These are phyloP conservation scores for Capsicum baccatum DNA, from an alignment of 257 asterid genomes.

Conservation along the genomic window DNA sequence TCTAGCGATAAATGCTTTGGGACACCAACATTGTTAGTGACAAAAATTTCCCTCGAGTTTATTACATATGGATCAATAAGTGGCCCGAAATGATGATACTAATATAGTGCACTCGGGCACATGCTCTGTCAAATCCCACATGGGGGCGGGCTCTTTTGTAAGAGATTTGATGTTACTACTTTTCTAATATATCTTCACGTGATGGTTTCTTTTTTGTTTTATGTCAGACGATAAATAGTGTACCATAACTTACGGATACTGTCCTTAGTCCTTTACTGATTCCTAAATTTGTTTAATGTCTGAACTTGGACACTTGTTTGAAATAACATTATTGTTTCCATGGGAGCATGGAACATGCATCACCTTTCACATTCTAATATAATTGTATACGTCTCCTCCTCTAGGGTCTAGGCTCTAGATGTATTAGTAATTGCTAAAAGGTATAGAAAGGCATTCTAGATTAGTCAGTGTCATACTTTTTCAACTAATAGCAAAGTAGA, in stretches of 20 bases:
- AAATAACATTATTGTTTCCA: neutral
- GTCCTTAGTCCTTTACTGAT: conserved; percentile 11
- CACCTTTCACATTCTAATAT: neutral
- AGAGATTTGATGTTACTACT: neutral
- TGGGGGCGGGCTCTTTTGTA: neutral
- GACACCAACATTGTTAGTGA: neutral
- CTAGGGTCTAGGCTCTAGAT: neutral
- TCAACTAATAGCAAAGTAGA: neutral
- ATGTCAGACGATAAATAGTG: conserved; percentile 16
- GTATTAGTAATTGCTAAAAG: neutral
- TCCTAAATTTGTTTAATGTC: neutral
- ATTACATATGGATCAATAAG: neutral
- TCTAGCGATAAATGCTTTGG: conserved; percentile 1
- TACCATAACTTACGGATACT: conserved; percentile 9
- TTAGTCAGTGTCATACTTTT: neutral
- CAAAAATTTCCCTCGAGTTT: neutral
- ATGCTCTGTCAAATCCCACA: conserved; percentile 28
- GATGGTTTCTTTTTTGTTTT: neutral
- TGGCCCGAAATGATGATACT: neutral
- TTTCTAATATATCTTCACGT: neutral
- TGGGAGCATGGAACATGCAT: conserved; percentile 7
- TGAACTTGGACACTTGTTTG: neutral
- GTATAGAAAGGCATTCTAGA: neutral
- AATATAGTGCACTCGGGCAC: neutral
- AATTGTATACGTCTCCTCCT: neutral